Conservation (phyloP, 352 stramenopile species). For the Globisporangium recalcitrans region DNA sequence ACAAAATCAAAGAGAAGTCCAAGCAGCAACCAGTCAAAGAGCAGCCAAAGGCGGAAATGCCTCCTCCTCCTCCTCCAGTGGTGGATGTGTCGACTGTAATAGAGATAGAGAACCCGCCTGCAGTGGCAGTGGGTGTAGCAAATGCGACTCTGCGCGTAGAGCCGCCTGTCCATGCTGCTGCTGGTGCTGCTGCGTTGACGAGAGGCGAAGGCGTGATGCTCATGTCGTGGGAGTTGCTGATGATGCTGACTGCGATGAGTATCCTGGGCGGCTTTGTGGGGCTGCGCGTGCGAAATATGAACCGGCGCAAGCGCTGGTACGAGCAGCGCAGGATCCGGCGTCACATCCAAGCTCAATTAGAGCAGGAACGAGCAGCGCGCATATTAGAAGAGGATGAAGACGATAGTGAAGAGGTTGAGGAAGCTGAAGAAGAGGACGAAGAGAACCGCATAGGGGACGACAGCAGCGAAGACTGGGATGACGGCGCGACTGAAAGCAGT, state of each 20-base stretch:
- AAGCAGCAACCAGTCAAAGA: background rate
- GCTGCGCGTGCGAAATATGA: constrained; percentile 39
- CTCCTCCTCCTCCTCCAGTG: background rate
- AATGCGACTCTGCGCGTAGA: background rate
- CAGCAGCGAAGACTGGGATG: constrained; percentile 22
- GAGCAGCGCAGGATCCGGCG: constrained; percentile 31
- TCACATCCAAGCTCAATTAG: constrained; percentile 22
- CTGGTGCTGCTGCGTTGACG: background rate
- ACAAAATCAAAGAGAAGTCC: background rate
- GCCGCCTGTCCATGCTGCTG: background rate
- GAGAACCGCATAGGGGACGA: constrained; percentile 4
- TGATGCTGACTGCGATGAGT: constrained; percentile 34
- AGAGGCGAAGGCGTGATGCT: constrained; percentile 19
- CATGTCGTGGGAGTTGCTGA: constrained; percentile 36
- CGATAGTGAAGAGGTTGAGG: constrained; percentile 11
- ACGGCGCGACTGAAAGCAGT: constrained; percentile 16
- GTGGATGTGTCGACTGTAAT: background rate
- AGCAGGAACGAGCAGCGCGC: constrained; percentile 17
- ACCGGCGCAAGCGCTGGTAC: constrained; percentile 48
- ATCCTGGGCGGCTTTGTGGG: constrained; percentile 44
- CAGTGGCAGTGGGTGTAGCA: background rate
- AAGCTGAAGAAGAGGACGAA: constrained; percentile 9
- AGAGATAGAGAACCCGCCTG: background rate
- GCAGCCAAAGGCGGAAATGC: background rate
- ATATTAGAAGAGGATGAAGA: constrained; percentile 13